A percentile compares a stretch with the other conserved stretches of the same genome.
Conservation (phyloP, 2,329 filamentous ascomycete species). For the Epichloe scottii region DNA sequence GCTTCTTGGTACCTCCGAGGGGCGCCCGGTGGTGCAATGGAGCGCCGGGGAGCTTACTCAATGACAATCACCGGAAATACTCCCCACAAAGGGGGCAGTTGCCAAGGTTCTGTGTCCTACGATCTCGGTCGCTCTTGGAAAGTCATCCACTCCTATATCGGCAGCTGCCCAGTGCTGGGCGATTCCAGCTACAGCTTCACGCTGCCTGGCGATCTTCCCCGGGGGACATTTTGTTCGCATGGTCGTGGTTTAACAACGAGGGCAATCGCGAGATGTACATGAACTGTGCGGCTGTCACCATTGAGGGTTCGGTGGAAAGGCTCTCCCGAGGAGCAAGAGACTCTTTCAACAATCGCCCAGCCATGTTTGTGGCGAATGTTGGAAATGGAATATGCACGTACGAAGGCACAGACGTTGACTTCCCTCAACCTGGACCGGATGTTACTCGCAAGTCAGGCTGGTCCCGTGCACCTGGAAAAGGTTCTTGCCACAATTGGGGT, state of each 20-base stretch:
- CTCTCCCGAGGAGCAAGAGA: constrained; percentile 6
- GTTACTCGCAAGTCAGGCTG: constrained; percentile 17
- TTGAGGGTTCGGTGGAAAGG: constrained; percentile 16
- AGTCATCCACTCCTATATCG: constrained; percentile 29
- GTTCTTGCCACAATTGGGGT: constrained; percentile 1
- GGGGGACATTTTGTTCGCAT: no score
- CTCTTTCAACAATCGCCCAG: constrained; percentile 41
- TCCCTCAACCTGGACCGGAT: constrained; percentile 47
- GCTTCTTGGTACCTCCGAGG: constrained; percentile 16
- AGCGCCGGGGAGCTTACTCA: constrained; percentile 38
- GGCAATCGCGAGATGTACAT: no score
- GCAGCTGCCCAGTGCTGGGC: constrained; percentile 4
- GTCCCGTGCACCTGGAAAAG: constrained; percentile 2
- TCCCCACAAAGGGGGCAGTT: constrained; percentile 43
- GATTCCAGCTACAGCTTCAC: no score
- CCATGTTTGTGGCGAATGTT: constrained; percentile 57
- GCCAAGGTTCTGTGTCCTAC: constrained; percentile 49
- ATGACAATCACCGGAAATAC: constrained; percentile 36
- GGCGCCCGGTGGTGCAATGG: constrained; percentile 37
- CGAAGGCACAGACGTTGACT: constrained; percentile 43
- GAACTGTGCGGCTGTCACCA: constrained; percentile 29
- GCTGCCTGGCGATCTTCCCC: no score
- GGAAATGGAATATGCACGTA: constrained; percentile 41
- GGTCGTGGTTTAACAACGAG: no score
- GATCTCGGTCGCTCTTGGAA: constrained; percentile 47